These are phyloP conservation scores for Thalassiosira gravida DNA, from an alignment of 352 stramenopile genomes.

Conservation along the genomic window DNA sequence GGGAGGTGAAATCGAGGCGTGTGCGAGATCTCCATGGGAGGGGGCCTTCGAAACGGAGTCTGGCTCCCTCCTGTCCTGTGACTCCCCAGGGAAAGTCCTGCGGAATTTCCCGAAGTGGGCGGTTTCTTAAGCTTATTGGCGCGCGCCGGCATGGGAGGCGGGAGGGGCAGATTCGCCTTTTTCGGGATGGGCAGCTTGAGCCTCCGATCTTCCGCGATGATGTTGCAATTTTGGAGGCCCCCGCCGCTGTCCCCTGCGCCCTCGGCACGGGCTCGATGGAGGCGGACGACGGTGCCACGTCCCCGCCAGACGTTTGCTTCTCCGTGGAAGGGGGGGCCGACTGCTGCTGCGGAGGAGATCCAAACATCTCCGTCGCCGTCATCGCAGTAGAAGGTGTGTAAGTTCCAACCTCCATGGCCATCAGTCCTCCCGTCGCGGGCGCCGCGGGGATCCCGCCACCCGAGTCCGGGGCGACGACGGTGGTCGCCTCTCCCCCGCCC, in stretches of 20 bases:
- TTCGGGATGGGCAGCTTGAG: constrained; percentile 22
- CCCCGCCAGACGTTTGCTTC: no score
- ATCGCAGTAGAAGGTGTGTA: neutral
- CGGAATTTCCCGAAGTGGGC: constrained; percentile 1
- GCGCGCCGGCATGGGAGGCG: constrained; percentile 13
- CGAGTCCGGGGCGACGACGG: neutral
- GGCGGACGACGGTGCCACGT: no score
- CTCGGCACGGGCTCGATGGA: no score
- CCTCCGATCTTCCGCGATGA: constrained; percentile 1
- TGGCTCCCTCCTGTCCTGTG: neutral
- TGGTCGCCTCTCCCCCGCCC: no score
- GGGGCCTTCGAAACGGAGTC: constrained; percentile 28
- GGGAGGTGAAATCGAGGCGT: no score
- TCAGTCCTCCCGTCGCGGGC: neutral
- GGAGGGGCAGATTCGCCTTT: constrained; percentile 26
- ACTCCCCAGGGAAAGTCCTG: neutral
- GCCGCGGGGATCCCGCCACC: constrained; percentile 6
- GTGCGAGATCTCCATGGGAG: constrained; percentile 35
- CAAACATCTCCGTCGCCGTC: constrained; percentile 7
- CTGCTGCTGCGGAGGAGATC: constrained; percentile 1
- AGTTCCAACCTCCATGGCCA: neutral
- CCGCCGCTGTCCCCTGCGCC: neutral
- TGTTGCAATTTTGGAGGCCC: neutral
- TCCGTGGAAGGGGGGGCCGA: neutral
- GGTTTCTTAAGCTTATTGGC: neutral